phyloP scores from a whole-genome alignment of 2,329 filamentous ascomycete species.

The Nemania sp. region DNA sequence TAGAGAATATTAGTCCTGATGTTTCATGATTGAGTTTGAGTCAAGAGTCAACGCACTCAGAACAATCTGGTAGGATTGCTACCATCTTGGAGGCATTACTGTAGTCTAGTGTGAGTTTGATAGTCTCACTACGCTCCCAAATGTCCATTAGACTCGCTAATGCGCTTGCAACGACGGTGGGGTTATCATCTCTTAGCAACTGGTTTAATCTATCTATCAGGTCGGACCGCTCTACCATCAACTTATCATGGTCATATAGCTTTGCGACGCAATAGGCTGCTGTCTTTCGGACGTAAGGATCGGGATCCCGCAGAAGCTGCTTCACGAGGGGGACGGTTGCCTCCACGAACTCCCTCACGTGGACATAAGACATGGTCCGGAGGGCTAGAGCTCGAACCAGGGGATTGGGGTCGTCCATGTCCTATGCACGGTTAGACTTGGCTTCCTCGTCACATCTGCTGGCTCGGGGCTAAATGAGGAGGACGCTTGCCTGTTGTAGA shows the following conservation, averaged over 20 bases:
- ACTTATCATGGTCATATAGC: conserved; percentile 92
- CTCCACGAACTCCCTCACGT: conserved; percentile 94
- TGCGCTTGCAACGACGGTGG: conserved; percentile 94
- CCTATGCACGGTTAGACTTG: conserved; percentile 55
- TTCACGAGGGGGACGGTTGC: conserved; percentile 85
- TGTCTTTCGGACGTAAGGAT: conserved; percentile 97
- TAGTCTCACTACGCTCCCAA: conserved; percentile 96
- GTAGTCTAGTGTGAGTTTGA: conserved; percentile 98
- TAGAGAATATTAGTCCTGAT: conserved; percentile 13
- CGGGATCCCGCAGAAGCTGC: conserved; percentile 78
- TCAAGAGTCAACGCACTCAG: conserved; percentile 69
- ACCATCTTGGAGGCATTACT: conserved; percentile 97
- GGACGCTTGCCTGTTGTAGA: conserved; percentile 72
- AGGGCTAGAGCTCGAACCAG: conserved; percentile 89
- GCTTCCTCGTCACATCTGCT: not conserved
- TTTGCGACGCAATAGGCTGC: conserved; percentile 96
- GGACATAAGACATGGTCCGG: conserved; percentile 95
- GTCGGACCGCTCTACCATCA: conserved; percentile 87
- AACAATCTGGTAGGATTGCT: conserved; percentile 93
- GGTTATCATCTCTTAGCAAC: conserved; percentile 92
- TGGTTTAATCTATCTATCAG: conserved; percentile 89
- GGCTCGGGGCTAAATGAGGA: not conserved
- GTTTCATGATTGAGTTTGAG: not conserved
- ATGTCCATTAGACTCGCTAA: conserved; percentile 93
- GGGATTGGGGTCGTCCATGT: conserved; percentile 92